Base-by-base conservation (phyloP, 352 stramenopile genomes). In the Thalassiosira hispida region DNA sequence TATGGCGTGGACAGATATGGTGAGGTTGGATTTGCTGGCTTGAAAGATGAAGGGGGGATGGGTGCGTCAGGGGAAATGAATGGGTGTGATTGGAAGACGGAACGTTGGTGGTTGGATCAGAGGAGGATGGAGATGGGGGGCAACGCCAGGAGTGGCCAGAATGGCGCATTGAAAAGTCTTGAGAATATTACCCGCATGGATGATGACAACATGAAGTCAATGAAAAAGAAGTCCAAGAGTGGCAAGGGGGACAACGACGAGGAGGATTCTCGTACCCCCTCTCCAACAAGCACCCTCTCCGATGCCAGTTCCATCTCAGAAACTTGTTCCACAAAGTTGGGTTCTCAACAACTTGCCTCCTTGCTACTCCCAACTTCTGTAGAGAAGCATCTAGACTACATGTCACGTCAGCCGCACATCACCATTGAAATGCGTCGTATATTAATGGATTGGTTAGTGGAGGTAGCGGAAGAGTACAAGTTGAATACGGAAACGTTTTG, bases 391-490 rank as follows among this genome's bases (percentile, higher is more conserved):
- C 16, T 81, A 1, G 38, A 81, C 44, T 81, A 81, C 49, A 71
- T 81, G 35, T 8, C 12, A 2, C 69, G 59, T 25, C 90, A 95
- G 73, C 77, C 81, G 27, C 65, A 92, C 33, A 71, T 96, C 25
- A 92, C 70, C 25, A 38, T 60, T 22, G 84, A 90, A 46, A 95
- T 96, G 90, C 53, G 89, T 14, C 73, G 65, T 6, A 83, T 91
- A 49, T 68, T 94, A 1, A 78, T 94, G 29, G 89, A 94, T 83
- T 94, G 89, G 89, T 68, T 94, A 56, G 76, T 92, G 12, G 88
- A 93, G 40, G 72, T 94, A 29, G 74, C 77, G 18, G 60, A 67
- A 47, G 73, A 81, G 51, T 81, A 76, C 44, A 83, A 86, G 16
- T 79, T 96, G 44, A 64, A 46, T 29, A 61, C 73, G 12, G 74